These are phyloP conservation scores for Exophiala lecanii-corni DNA, from an alignment of 2,329 filamentous ascomycete genomes.

Conservation along the genomic window DNA sequence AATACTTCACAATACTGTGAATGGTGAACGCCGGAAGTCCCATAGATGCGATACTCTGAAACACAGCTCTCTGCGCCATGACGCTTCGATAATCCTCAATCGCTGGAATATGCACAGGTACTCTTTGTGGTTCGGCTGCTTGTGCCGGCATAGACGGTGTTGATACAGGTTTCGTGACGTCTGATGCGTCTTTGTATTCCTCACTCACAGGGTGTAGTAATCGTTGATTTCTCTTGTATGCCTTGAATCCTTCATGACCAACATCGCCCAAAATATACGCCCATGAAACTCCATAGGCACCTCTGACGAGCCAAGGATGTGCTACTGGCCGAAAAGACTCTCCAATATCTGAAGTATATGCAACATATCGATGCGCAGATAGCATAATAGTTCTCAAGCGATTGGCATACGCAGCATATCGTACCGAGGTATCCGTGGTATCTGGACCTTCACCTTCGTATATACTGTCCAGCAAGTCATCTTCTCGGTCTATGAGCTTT, in stretches of 20 bases:
- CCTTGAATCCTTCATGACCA: conserved; percentile 88
- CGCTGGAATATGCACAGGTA: conserved; percentile 55
- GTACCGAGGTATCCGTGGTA: conserved; percentile 76
- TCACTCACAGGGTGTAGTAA: conserved; percentile 64
- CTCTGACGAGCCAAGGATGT: conserved; percentile 73
- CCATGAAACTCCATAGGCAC: conserved; percentile 90
- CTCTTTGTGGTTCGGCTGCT: conserved; percentile 31
- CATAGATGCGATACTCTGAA: conserved; percentile 90
- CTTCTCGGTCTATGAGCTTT: conserved; percentile 56
- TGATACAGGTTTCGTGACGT: conserved; percentile 26
- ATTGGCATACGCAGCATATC: conserved; percentile 89
- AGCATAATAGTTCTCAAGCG: conserved; percentile 81
- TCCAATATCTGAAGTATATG: conserved; percentile 93
- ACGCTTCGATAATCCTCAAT: conserved; percentile 88
- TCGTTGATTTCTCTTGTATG: conserved; percentile 80
- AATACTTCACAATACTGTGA: conserved; percentile 86
- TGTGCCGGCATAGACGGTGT: conserved; percentile 54
- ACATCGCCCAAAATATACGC: conserved; percentile 88
- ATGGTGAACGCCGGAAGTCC: conserved; percentile 90
- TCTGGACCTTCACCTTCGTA: conserved; percentile 67
- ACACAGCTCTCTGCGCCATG: conserved; percentile 84
- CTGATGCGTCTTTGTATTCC: conserved; percentile 15
- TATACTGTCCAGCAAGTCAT: conserved; percentile 71
- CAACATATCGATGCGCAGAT: conserved; percentile 90
- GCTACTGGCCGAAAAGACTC: conserved; percentile 93